Conservation (phyloP, 306 rosid genomes). For the Delonix regia region DNA sequence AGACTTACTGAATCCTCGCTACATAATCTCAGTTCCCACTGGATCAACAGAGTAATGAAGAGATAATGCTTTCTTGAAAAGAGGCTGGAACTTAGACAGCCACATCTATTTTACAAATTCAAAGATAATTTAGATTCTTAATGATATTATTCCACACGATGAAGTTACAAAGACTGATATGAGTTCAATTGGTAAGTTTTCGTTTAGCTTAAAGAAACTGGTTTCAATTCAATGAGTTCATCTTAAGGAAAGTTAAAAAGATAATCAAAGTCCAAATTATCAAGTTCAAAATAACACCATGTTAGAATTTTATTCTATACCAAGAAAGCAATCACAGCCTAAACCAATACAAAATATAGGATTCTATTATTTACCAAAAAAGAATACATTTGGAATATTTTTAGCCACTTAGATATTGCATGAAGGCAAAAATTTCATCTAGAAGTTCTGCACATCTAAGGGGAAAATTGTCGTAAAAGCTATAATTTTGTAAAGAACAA, state of each 20-base stretch:
- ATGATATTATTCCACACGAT: constrained; percentile 22
- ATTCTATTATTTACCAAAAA: constrained; percentile 21
- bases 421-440: constrained; percentile 2
- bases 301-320: neutral
- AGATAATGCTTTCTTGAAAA: constrained; percentile 64
- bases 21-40: constrained; percentile 91
- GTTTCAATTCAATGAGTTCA: constrained; percentile 27
- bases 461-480: neutral
- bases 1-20: constrained; percentile 55
- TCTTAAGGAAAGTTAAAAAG: neutral
- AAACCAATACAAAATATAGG: constrained; percentile 10
- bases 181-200: neutral
- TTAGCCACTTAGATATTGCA: constrained; percentile 8
- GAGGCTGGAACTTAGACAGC: constrained; percentile 70
- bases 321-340: constrained; percentile 22
- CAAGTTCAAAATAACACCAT: constrained; percentile 17
- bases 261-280: constrained; percentile 17
- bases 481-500: neutral
- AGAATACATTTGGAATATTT: neutral
- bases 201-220: constrained; percentile 9
- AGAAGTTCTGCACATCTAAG: neutral
- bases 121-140: constrained; percentile 39
- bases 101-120: constrained; percentile 62
- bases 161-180: constrained; percentile 10
- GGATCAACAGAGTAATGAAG: constrained; percentile 83